Evolutionary conservation across 164 flowering plant species (phyloP).

Genomic region (Protea cynaroides): DNA sequence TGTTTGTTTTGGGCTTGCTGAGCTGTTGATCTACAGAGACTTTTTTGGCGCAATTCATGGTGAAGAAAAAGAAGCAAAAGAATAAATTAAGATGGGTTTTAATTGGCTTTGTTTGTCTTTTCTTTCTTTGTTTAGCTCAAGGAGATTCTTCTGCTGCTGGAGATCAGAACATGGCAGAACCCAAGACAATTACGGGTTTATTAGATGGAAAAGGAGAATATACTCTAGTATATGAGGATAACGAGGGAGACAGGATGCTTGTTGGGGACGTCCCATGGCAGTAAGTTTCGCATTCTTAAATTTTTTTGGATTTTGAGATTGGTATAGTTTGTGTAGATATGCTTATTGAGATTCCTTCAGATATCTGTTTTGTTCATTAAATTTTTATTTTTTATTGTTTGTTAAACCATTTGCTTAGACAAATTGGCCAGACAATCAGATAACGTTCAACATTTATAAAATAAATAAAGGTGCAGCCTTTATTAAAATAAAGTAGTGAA

Average conservation of each 20-base stretch:
- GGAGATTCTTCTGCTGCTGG: slow-evolving; percentile 47
- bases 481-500: too few species aligned
- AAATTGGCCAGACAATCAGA: background rate
- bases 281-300: slow-evolving; percentile 44
- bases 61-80: background rate
- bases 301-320: background rate
- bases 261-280: slow-evolving; percentile 97
- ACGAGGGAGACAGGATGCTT: slow-evolving; percentile 93
- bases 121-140: slow-evolving; percentile 51
- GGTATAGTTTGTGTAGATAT: background rate
- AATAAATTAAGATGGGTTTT: background rate
- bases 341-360: background rate
- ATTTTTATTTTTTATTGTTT: background rate
- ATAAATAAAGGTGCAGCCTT: too few species aligned
- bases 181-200: slow-evolving; percentile 52
- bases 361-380: background rate
- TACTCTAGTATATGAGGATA: slow-evolving; percentile 85
- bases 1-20: too few species aligned
- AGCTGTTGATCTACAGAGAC: background rate
- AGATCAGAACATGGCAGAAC: slow-evolving; percentile 38
- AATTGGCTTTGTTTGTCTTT: slow-evolving; percentile 4
- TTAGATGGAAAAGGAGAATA: slow-evolving; percentile 90
- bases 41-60: background rate
- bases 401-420: background rate
- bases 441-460: too few species aligned